Base-by-base conservation (phyloP, 2,329 filamentous ascomycete species). In the Arachnopeziza araneosa region DNA sequence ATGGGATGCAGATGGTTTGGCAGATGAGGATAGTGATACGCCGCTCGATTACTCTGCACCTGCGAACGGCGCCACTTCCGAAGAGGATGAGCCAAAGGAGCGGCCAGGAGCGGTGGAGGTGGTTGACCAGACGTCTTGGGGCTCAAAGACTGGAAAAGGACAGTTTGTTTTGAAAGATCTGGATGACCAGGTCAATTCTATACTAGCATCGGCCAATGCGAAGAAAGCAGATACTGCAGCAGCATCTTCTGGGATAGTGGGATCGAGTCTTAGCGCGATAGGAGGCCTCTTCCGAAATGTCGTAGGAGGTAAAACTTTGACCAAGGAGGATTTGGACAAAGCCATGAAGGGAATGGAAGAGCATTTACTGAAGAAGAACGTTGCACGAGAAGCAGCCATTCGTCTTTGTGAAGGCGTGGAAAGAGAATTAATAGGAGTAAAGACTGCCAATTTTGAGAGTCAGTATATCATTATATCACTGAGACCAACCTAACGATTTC, bases 301-400 rank as follows among this genome's bases (percentile, higher is more conserved):
- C 49, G 89, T 99, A 0, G 95, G 95, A 58, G 95, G 96, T 64
- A 97, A 97, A 79, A 91, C 88, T 0, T 78, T 99, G 70, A 96
- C 91, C 1, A 90, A 92, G 73, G 85, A 89, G 65, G 93, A 98
- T 70, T 82, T 99, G 23, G 89, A 91, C 63, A 96, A 96, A 74
- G 90, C 95, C 1, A 87, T 99, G 78, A 95, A 93, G 75, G 90
- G 89, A 32, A 97, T 99, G 91, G 91, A 97, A 72, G 91, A 96
- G 60, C 93, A 98, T 73, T 80, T 99, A 7, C 77, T 99, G 61
- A 87, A 89, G 76, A 99, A 99, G 80, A 99, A 99, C 70, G 93
- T 99, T 26, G 95, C 95, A 0, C 89, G 91, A 57, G 95, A 98
- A 78, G 95, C 95, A 19, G 95, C 93, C 1, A 83, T 96, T 32